Conservation (phyloP, 2,329 filamentous ascomycete species). For the Sclerotinia glacialis region DNA sequence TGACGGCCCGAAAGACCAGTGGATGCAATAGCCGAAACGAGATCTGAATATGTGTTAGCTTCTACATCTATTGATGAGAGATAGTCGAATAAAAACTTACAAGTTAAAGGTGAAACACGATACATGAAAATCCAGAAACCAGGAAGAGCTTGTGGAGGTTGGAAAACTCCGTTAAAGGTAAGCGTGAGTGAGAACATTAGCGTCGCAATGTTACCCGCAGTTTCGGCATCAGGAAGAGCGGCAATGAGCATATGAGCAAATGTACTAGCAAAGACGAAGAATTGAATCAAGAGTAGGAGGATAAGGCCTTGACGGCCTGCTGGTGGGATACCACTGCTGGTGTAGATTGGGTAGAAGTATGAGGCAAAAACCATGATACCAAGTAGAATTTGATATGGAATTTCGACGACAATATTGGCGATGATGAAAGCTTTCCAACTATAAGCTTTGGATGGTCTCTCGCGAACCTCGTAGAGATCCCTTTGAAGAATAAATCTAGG, state of each 20-base stretch:
- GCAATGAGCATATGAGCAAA: slow-evolving; percentile 79
- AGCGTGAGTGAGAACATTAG: slow-evolving; percentile 70
- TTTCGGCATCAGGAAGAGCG: slow-evolving; percentile 71
- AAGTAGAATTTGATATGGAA: slow-evolving; percentile 80
- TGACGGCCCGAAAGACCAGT: slow-evolving; percentile 65
- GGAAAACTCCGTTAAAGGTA: slow-evolving; percentile 75
- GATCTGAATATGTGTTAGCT: slow-evolving; percentile 50
- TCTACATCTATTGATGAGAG: neutral
- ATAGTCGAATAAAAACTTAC: slow-evolving; percentile 39
- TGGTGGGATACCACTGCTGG: slow-evolving; percentile 56
- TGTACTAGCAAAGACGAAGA: slow-evolving; percentile 79
- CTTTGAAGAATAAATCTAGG: slow-evolving; percentile 68
- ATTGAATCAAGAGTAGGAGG: slow-evolving; percentile 71
- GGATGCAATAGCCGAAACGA: slow-evolving; percentile 67
- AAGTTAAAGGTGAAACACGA: slow-evolving; percentile 55
- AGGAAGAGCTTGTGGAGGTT: slow-evolving; percentile 60
- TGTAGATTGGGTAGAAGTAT: slow-evolving; percentile 75
- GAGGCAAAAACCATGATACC: slow-evolving; percentile 71
- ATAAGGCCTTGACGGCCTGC: slow-evolving; percentile 53
- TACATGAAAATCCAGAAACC: slow-evolving; percentile 88
- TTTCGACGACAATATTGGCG: slow-evolving; percentile 67
- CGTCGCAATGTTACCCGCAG: slow-evolving; percentile 74
- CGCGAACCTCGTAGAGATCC: slow-evolving; percentile 59
- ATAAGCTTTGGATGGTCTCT: slow-evolving; percentile 39
- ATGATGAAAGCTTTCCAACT: slow-evolving; percentile 41